Evolutionary conservation across 2,329 filamentous ascomycete species (phyloP), one percentile per base, ranked within the genome.

Genomic region (Botrytis medusae): DNA sequence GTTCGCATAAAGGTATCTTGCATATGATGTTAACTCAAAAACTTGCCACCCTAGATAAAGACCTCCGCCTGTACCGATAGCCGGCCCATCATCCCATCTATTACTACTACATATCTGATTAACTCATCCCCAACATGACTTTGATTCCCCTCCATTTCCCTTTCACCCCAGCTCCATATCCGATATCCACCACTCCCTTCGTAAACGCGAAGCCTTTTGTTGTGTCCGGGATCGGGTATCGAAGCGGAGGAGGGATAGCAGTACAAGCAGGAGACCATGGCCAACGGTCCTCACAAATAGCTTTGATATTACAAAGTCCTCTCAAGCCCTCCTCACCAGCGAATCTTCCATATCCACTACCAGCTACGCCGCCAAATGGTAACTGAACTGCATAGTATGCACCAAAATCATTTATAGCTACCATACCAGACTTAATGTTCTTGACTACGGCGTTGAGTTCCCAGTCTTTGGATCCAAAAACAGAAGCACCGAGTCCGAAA

Each of bases 381-480:
- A 99, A 84, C 83, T 97, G 94, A 12, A 97, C 95, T 70, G 95
- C 94, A 81, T 99, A 99, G 82, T 91, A 98, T 42, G 90, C 92
- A 32, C 91, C 96, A 80, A 99, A 99, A 84, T 99, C 96, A 81
- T 99, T 99, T 77, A 99, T 89, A 37, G 94, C 90, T 0, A 98
- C 93, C 92, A 97, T 98, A 62, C 96, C 96, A 0, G 92, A 90
- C 75, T 91, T 89, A 69, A 98, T 86, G 37, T 89, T 88, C 32
- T 83, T 83, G 1, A 95, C 89, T 42, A 97, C 89, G 25, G 84
- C 84, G 25, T 87, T 83, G 1, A 97, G 85, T 68, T 89, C 87
- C 2, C 85, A 85, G 73, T 88, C 86, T 74, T 91, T 88, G 69
- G 87, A 85, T 48, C 95, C 96, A 82, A 97, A 98, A 54, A 99